Percentiles rank a stretch among this genome's conserved stretches.
Evolutionary conservation across 768 basidiomycete species (phyloP).

Genomic region (Russula emetica): DNA sequence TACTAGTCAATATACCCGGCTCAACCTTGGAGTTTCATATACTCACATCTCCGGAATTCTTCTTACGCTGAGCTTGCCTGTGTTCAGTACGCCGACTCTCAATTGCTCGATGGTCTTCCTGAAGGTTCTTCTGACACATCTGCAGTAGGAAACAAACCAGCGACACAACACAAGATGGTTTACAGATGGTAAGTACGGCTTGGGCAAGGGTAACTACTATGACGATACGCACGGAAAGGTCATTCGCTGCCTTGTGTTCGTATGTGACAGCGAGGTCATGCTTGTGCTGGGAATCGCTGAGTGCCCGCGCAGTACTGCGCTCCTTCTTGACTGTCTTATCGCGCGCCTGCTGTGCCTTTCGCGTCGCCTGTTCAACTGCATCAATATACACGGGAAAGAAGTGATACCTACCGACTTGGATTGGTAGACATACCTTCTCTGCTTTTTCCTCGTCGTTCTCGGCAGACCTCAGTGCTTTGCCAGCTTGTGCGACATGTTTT

Average conservation of each 20-base stretch:
- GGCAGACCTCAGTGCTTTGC: constrained; percentile 47
- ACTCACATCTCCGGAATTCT: constrained; percentile 34
- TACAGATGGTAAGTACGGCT: background rate
- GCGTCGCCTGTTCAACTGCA: constrained; percentile 35
- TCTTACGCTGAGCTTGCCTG: constrained; percentile 31
- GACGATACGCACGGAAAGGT: constrained; percentile 39
- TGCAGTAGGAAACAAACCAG: constrained; percentile 10
- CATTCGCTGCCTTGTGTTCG: constrained; percentile 42
- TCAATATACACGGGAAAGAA: background rate
- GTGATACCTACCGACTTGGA: background rate
- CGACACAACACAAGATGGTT: background rate
- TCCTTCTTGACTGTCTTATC: constrained; percentile 51
- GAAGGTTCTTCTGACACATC: constrained; percentile 32
- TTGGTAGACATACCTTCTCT: constrained; percentile 42
- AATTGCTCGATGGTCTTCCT: constrained; percentile 30
- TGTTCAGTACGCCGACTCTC: constrained; percentile 30
- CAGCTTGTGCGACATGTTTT: constrained; percentile 26
- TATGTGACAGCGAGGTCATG: constrained; percentile 48
- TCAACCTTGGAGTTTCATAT: too few species aligned
- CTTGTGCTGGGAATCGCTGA: constrained; percentile 50
- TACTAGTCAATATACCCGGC: background rate
- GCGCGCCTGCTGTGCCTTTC: constrained; percentile 46
- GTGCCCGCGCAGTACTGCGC: constrained; percentile 45
- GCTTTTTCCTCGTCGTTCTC: constrained; percentile 49
- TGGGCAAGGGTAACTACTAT: background rate